Percentiles rank a stretch among this genome's conserved stretches.
phyloP scores from a whole-genome alignment of 345 rosid genomes.

The Arabidopsis suecica region DNA sequence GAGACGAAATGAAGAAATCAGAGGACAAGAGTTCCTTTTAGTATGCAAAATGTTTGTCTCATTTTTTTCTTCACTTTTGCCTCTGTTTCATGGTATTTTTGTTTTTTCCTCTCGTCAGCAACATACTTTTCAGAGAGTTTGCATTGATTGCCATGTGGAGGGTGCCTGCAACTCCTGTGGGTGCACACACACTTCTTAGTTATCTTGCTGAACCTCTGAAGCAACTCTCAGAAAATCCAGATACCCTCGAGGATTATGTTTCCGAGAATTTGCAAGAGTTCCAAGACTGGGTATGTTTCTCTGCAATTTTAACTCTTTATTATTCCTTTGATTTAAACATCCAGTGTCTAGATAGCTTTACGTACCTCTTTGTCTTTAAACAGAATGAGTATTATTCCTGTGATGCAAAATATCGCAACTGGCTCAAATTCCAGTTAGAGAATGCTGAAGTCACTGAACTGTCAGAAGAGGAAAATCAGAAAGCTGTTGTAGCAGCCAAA shows the following conservation, averaged over 20 bases:
- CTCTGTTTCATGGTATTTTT: conserved; percentile 29
- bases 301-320: conserved; percentile 22
- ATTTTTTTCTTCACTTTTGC: conserved; percentile 24
- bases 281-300: conserved; percentile 82
- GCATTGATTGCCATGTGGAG: conserved; percentile 98
- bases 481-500: conserved; percentile 64
- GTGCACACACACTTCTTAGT: conserved; percentile 91
- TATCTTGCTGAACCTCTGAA: conserved; percentile 98
- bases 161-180: conserved; percentile 94
- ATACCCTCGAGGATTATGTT: conserved; percentile 61
- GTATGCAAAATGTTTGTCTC: background rate
- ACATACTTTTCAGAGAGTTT: conserved; percentile 91
- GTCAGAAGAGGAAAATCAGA: conserved; percentile 77
- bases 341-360: conserved; percentile 15
- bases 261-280: conserved; percentile 88
- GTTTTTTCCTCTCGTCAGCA: conserved; percentile 53
- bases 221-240: conserved; percentile 80
- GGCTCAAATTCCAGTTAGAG: conserved; percentile 86
- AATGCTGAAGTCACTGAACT: conserved; percentile 75
- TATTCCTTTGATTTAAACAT: conserved; percentile 25
- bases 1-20: conserved; percentile 3
- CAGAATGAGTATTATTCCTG: conserved; percentile 94
- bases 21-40: background rate
- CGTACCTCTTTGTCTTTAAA: conserved; percentile 26
- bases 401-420: conserved; percentile 93